Percentiles rank a stretch among this genome's conserved stretches.
These are phyloP conservation scores for Acer campestre DNA, from an alignment of 345 rosid genomes.

Conservation along the genomic window DNA sequence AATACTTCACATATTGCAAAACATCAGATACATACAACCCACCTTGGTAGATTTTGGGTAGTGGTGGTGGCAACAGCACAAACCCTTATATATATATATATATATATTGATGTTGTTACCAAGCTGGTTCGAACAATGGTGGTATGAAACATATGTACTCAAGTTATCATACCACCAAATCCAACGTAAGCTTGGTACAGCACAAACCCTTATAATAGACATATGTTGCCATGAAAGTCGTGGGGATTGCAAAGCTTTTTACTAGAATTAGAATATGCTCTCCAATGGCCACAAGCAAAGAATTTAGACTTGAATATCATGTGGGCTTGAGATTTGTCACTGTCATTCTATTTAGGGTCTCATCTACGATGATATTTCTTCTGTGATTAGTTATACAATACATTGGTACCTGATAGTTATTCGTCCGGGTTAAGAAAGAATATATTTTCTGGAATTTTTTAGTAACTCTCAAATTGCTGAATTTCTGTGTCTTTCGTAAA, in stretches of 20 bases:
- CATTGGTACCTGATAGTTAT: neutral
- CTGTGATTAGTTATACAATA: neutral
- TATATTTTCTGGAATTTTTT: neutral
- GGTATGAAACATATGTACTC: too few relatives aligned
- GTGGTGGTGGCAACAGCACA: too few relatives aligned
- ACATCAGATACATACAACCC: too few relatives aligned
- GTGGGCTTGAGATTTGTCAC: neutral
- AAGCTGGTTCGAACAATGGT: too few relatives aligned
- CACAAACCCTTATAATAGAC: too few relatives aligned
- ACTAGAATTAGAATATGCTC: neutral
- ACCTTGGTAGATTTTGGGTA: too few relatives aligned
- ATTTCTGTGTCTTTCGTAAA: neutral
- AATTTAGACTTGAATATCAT: neutral
- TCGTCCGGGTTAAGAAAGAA: neutral
- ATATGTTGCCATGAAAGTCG: neutral
- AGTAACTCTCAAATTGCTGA: neutral
- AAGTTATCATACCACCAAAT: too few relatives aligned
- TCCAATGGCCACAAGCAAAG: neutral
- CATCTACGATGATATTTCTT: neutral
- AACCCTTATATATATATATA: too few relatives aligned
- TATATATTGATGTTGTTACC: too few relatives aligned
- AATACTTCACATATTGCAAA: too few relatives aligned
- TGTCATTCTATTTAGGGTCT: neutral
- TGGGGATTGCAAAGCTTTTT: neutral
- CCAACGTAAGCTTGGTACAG: too few relatives aligned